phyloP scores from a whole-genome alignment of 345 rosid species.

The Acer negundo region DNA sequence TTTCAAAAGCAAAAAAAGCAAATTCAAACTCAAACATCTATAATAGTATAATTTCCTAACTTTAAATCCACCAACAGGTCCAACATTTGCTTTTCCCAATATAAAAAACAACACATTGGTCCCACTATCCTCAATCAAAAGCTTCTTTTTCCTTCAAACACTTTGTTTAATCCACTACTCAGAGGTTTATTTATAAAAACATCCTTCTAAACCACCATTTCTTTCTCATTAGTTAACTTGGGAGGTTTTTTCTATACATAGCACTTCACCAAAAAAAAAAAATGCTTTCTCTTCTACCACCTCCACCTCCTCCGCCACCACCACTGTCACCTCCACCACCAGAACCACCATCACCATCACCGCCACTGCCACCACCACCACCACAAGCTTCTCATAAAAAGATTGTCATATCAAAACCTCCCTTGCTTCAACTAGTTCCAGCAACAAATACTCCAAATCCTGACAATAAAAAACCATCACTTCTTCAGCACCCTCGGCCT shows the following conservation, averaged over 20 bases:
- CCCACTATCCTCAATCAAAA: constrained; percentile 49
- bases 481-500: constrained; percentile 44
- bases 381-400: constrained; percentile 32
- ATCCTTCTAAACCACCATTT: constrained; percentile 23
- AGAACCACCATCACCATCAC: constrained; percentile 12
- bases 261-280: constrained; percentile 9
- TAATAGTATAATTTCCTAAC: constrained; percentile 36
- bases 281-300: constrained; percentile 37
- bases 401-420: constrained; percentile 47
- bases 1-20: constrained; percentile 30
- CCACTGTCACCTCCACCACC: constrained; percentile 10
- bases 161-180: constrained; percentile 33
- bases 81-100: constrained; percentile 34
- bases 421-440: constrained; percentile 26
- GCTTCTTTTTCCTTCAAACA: constrained; percentile 34
- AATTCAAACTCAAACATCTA: constrained; percentile 25
- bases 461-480: constrained; percentile 25
- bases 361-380: constrained; percentile 31
- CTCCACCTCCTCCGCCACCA: too few relatives aligned
- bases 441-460: constrained; percentile 16
- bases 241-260: constrained; percentile 13
- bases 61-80: constrained; percentile 28
- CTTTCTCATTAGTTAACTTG: constrained; percentile 23
- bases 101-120: constrained; percentile 41
- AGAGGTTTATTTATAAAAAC: constrained; percentile 30